A percentile compares a stretch with the other conserved stretches of the same genome.
Conservation (phyloP, 2,329 filamentous ascomycete genomes). For the Pyricularia sp. region DNA sequence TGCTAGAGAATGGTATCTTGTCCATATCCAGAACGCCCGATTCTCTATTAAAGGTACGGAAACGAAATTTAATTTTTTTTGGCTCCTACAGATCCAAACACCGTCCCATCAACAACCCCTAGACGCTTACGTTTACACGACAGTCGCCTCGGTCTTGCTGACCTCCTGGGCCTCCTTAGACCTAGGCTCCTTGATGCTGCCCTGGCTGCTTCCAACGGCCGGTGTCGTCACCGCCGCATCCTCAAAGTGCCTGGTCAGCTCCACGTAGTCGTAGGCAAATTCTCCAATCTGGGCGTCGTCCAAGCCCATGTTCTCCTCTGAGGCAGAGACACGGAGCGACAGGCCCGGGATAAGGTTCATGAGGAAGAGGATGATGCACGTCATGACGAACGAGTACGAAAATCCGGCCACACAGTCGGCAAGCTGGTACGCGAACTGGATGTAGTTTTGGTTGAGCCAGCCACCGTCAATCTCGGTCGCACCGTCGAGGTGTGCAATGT, state of each 20-base stretch:
- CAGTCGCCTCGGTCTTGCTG: background rate
- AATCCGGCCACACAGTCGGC: constrained; percentile 57
- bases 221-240: constrained; percentile 16
- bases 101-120: background rate
- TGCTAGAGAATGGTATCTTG: background rate
- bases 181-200: constrained; percentile 11
- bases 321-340: constrained; percentile 55
- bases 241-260: constrained; percentile 55
- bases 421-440: constrained; percentile 63
- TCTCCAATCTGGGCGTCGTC: constrained; percentile 74
- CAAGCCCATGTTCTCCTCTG: constrained; percentile 59
- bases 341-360: constrained; percentile 65
- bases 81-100: background rate
- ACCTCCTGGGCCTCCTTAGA: background rate
- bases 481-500: constrained; percentile 67
- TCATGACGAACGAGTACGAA: constrained; percentile 57
- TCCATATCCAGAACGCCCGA: background rate
- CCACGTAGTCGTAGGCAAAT: constrained; percentile 78
- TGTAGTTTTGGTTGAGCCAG: constrained; percentile 62
- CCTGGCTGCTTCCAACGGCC: constrained; percentile 9
- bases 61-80: background rate
- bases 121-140: background rate
- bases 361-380: constrained; percentile 59
- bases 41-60: background rate
- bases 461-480: constrained; percentile 48